A percentile compares a stretch with the other conserved stretches of the same genome.
phyloP scores from a whole-genome alignment of 202 grass and related monocot genomes.

The Setaria viridis region DNA sequence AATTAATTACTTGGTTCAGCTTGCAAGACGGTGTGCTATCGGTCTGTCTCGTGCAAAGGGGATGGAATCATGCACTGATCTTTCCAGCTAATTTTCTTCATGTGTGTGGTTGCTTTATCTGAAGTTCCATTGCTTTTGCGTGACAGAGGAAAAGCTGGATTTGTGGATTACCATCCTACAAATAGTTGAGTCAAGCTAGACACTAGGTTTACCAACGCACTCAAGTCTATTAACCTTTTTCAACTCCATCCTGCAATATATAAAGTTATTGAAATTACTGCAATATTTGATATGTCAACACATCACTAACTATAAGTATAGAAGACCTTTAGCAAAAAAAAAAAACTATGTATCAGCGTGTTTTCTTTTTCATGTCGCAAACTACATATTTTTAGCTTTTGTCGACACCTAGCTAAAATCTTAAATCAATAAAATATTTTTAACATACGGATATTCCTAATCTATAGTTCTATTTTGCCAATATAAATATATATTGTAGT shows the following conservation, averaged over 20 bases:
- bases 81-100: constrained; percentile 1
- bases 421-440: not conserved
- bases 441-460: not conserved
- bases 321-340: too few species aligned
- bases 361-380: too few species aligned
- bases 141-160: not conserved
- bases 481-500: not conserved
- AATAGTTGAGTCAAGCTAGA: not conserved
- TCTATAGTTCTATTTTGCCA: not conserved
- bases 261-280: too few species aligned
- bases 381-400: too few species aligned
- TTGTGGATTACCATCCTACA: constrained; percentile 5
- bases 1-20: constrained; percentile 33
- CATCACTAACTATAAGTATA: not conserved
- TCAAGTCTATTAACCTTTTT: not conserved
- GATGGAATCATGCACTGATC: not conserved
- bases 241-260: not conserved
- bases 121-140: not conserved
- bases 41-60: not conserved
- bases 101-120: not conserved
- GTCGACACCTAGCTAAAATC: not conserved
- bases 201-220: not conserved
- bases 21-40: not conserved
- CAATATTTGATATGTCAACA: not conserved
- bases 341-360: too few species aligned